Conservation (phyloP, 2,329 filamentous ascomycete genomes). For the Botrytis medusae region DNA sequence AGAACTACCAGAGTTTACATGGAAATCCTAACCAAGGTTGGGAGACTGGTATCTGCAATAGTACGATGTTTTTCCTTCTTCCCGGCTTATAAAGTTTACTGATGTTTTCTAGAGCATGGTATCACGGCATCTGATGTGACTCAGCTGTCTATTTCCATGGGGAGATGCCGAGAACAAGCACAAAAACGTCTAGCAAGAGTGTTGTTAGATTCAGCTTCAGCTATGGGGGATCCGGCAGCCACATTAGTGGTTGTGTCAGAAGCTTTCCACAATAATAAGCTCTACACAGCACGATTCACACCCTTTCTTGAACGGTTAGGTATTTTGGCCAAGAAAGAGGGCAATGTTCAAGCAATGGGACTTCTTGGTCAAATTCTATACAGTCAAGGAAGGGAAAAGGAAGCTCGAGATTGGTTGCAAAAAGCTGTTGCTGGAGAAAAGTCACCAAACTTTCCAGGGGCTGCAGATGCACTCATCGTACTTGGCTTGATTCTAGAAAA, state of each 20-base stretch:
- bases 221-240: constrained; percentile 35
- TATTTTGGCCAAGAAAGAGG: constrained; percentile 32
- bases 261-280: constrained; percentile 22
- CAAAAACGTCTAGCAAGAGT: constrained; percentile 32
- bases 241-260: constrained; percentile 31
- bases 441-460: constrained; percentile 30
- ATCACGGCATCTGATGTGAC: constrained; percentile 31
- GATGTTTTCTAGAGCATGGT: constrained; percentile 29
- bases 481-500: constrained; percentile 31
- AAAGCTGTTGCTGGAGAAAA: constrained; percentile 30
- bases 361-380: constrained; percentile 35
- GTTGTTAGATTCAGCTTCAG: constrained; percentile 34
- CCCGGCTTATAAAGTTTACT: neutral
- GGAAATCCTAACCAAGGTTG: constrained; percentile 20
- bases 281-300: constrained; percentile 20
- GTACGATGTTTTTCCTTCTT: constrained; percentile 23
- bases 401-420: constrained; percentile 34
- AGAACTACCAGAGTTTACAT: constrained; percentile 23
- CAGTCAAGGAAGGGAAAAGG: constrained; percentile 24
- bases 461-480: constrained; percentile 33
- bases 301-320: constrained; percentile 29
- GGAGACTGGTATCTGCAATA: constrained; percentile 31
- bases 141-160: constrained; percentile 33
- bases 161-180: constrained; percentile 23
- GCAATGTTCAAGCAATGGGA: constrained; percentile 37